These are phyloP conservation scores for Suhomyces chickasaworum DNA, from an alignment of 1,139 yeast species.

Conservation along the genomic window DNA sequence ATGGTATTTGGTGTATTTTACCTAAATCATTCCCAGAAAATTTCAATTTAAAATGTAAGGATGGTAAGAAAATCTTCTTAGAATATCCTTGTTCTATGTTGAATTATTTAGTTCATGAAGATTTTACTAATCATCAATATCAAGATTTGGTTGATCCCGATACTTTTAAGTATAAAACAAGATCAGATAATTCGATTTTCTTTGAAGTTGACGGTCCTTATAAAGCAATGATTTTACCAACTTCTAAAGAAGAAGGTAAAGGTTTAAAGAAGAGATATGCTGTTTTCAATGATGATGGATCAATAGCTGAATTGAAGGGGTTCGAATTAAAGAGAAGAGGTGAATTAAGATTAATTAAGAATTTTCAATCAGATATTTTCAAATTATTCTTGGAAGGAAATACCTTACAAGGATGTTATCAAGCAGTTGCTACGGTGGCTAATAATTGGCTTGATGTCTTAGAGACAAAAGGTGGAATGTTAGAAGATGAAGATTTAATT, in stretches of 20 bases:
- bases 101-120: conserved; percentile 87
- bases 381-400: conserved; percentile 86
- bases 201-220: conserved; percentile 99
- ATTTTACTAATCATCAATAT: conserved; percentile 92
- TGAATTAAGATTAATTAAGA: conserved; percentile 88
- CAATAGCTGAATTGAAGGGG: conserved; percentile 93
- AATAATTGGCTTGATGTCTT: conserved; percentile 95
- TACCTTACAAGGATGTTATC: conserved; percentile 76
- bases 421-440: conserved; percentile 89
- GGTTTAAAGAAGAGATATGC: conserved; percentile 96
- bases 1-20: conserved; percentile 99
- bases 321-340: conserved; percentile 97
- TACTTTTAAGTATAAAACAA: conserved; percentile 68
- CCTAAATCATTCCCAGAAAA: conserved; percentile 94
- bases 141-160: conserved; percentile 79
- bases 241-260: conserved; percentile 96
- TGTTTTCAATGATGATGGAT: conserved; percentile 92
- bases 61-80: conserved; percentile 74
- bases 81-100: conserved; percentile 98
- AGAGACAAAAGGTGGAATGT: conserved; percentile 80
- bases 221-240: conserved; percentile 94
- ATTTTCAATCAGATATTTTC: conserved; percentile 93
- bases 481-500: conserved; percentile 92
- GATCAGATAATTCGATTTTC: conserved; percentile 90
- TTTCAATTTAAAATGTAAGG: conserved; percentile 65